phyloP scores from a whole-genome alignment of 225 moss, liverwort and hornwort genomes.

The Antitrichia curtipendula region DNA sequence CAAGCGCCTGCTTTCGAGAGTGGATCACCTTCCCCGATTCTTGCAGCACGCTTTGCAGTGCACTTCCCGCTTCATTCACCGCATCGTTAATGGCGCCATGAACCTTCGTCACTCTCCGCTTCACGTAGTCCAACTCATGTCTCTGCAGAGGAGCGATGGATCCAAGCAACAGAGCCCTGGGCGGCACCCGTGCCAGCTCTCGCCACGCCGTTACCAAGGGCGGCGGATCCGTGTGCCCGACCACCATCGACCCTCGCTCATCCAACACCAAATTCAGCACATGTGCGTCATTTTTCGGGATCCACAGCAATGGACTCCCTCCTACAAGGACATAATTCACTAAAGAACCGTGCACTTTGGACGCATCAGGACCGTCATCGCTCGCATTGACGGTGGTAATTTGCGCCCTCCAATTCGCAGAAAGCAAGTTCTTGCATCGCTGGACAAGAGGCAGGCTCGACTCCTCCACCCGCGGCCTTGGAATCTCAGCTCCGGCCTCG shows the following conservation, averaged over 20 bases:
- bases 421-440: conserved; percentile 72
- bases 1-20: conserved; percentile 39
- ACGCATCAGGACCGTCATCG: conserved; percentile 26
- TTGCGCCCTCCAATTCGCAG: conserved; percentile 79
- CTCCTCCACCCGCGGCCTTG: conserved; percentile 28
- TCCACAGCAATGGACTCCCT: conserved; percentile 60
- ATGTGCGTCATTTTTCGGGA: conserved; percentile 53
- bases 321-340: conserved; percentile 40
- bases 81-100: conserved; percentile 41
- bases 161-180: conserved; percentile 54
- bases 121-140: conserved; percentile 56
- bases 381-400: conserved; percentile 44
- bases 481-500: background rate
- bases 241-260: conserved; percentile 70
- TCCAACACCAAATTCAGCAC: conserved; percentile 70
- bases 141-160: conserved; percentile 37
- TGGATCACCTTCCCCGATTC: conserved; percentile 41
- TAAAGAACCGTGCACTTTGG: conserved; percentile 58
- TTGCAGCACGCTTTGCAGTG: conserved; percentile 38
- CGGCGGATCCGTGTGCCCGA: conserved; percentile 80
- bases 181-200: conserved; percentile 52
- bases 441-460: conserved; percentile 66
- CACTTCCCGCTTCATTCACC: conserved; percentile 55
- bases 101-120: conserved; percentile 43
- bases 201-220: conserved; percentile 56